These are phyloP conservation scores for Phlyctochytrium bullatum DNA, from an alignment of 192 early-diverging fungal species.

Conservation along the genomic window DNA sequence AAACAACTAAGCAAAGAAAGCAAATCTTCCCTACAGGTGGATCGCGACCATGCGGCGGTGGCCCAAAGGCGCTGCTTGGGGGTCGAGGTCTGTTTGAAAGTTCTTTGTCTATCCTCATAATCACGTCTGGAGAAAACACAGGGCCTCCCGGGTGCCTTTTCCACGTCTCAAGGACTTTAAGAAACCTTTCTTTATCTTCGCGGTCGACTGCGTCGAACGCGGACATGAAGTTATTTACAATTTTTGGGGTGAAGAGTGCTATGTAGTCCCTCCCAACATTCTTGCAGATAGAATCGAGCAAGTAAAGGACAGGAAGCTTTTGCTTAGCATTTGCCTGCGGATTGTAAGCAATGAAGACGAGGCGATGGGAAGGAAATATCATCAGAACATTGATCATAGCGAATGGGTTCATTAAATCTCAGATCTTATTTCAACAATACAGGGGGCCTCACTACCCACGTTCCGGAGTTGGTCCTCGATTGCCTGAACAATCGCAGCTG, in stretches of 20 bases:
- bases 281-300: slow-evolving; percentile 95
- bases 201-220: slow-evolving; percentile 72
- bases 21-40: no score
- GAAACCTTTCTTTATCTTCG: slow-evolving; percentile 66
- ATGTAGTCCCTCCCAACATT: slow-evolving; percentile 84
- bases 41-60: no score
- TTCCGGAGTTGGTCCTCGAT: slow-evolving; percentile 63
- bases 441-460: slow-evolving; percentile 37
- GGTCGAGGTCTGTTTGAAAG: no score
- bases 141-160: slow-evolving; percentile 61
- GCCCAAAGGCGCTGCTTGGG: no score
- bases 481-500: slow-evolving; percentile 72
- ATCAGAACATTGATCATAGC: no score
- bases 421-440: not conserved
- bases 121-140: slow-evolving; percentile 56
- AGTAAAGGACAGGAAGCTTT: slow-evolving; percentile 86
- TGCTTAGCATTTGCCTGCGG: slow-evolving; percentile 65
- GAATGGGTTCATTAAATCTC: no score
- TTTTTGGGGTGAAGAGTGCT: slow-evolving; percentile 64
- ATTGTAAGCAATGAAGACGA: no score
- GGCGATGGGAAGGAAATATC: no score
- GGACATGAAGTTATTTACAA: slow-evolving; percentile 71
- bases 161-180: slow-evolving; percentile 82
- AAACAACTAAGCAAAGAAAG: no score
- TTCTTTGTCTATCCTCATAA: slow-evolving; percentile 52